phyloP scores from a whole-genome alignment of 2,329 filamentous ascomycete species.

The Penicillium thymicola region DNA sequence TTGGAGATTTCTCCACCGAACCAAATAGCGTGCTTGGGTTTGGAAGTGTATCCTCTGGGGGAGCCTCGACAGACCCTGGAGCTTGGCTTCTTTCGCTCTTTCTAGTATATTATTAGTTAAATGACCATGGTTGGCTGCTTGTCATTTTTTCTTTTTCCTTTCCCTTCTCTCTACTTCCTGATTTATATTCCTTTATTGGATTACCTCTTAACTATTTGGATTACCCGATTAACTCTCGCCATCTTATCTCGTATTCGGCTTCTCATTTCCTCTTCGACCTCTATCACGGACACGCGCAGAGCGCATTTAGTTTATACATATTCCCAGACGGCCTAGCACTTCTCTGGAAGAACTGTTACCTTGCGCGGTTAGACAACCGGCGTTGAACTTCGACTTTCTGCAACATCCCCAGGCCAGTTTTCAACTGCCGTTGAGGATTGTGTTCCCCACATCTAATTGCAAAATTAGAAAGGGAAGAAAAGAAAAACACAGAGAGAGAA shows the following conservation, averaged over 20 bases:
- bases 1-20: conserved; percentile 11
- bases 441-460: conserved; percentile 20
- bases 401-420: conserved; percentile 26
- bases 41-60: conserved; percentile 15
- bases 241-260: conserved; percentile 4
- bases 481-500: background rate
- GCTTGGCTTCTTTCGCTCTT: conserved; percentile 22
- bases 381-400: conserved; percentile 13
- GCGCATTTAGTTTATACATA: background rate
- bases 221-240: background rate
- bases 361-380: conserved; percentile 8
- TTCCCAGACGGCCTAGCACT: conserved; percentile 4
- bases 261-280: background rate
- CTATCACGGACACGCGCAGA: background rate
- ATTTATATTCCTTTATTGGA: conserved; percentile 1
- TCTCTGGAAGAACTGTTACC: conserved; percentile 24
- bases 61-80: conserved; percentile 24
- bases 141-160: background rate
- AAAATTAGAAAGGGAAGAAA: conserved; percentile 7
- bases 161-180: background rate
- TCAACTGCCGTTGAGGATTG: conserved; percentile 26
- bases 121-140: conserved; percentile 7
- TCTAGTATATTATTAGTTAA: conserved; percentile 19
- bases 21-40: conserved; percentile 15
- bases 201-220: background rate